A percentile compares a stretch with the other conserved stretches of the same genome.
phyloP scores from a whole-genome alignment of 805 yeast species.

The Teunomyces atbi region DNA sequence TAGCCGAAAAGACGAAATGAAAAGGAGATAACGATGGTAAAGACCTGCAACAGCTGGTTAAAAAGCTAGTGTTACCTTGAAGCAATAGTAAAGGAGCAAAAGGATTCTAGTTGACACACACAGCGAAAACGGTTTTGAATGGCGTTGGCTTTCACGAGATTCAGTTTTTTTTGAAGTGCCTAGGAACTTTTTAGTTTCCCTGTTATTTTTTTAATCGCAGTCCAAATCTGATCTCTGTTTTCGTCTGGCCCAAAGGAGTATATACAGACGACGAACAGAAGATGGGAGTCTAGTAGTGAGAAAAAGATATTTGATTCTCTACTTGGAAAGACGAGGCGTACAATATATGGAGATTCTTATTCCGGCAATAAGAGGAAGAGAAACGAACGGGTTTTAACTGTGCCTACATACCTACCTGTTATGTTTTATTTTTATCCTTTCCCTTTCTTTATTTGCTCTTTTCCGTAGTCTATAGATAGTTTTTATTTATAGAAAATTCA shows the following conservation, averaged over 20 bases:
- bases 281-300: background rate
- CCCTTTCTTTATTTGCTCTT: background rate
- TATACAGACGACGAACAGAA: background rate
- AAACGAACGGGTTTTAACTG: background rate
- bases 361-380: background rate
- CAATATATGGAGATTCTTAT: too few species aligned
- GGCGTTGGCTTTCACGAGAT: background rate
- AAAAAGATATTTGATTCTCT: background rate
- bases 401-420: conserved; percentile 2
- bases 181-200: background rate
- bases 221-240: conserved; percentile 3
- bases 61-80: background rate
- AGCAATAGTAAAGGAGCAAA: background rate
- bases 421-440: too few species aligned
- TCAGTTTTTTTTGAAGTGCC: background rate
- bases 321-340: background rate
- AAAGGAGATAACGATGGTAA: background rate
- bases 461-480: too few species aligned
- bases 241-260: conserved; percentile 1
- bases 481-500: background rate
- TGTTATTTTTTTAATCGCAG: conserved; percentile 2
- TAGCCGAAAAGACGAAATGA: too few species aligned
- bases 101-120: background rate
- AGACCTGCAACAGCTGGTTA: background rate
- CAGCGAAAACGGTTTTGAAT: background rate